Percentiles rank a stretch among this genome's conserved stretches.
phyloP scores from a whole-genome alignment of 2,329 filamentous ascomycete species.

The Penicillium sp. region DNA sequence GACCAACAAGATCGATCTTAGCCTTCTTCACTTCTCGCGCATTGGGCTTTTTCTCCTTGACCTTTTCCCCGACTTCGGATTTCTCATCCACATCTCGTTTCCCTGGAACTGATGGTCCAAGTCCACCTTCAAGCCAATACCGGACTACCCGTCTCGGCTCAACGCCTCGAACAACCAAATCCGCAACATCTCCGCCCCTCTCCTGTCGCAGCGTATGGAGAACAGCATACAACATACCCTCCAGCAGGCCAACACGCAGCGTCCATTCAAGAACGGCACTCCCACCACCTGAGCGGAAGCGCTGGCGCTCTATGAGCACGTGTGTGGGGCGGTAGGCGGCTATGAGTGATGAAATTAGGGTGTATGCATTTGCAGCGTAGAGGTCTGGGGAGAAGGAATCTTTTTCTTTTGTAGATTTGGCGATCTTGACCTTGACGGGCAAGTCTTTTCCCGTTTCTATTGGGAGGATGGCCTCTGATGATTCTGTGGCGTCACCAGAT shows the following conservation, averaged over 20 bases:
- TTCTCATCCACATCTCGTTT: constrained; percentile 4
- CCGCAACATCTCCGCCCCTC: constrained; percentile 25
- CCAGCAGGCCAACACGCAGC: constrained; percentile 75
- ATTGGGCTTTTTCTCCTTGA: constrained; percentile 19
- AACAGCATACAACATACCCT: constrained; percentile 75
- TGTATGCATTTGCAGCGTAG: constrained; percentile 58
- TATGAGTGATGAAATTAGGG: constrained; percentile 54
- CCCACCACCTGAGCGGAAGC: constrained; percentile 63
- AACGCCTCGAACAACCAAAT: constrained; percentile 51
- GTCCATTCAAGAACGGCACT: constrained; percentile 77
- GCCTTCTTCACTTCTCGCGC: constrained; percentile 44
- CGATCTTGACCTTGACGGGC: neutral
- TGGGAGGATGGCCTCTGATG: neutral
- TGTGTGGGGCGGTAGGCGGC: constrained; percentile 59
- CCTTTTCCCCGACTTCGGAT: neutral
- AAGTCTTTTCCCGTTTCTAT: neutral
- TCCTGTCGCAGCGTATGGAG: constrained; percentile 57
- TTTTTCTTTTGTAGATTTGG: constrained; percentile 10
- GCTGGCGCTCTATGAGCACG: constrained; percentile 68
- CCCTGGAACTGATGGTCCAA: no score
- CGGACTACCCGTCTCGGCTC: constrained; percentile 55
- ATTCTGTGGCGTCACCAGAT: neutral
- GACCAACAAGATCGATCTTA: constrained; percentile 63
- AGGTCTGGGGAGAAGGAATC: constrained; percentile 52
- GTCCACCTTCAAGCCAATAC: constrained; percentile 52